Evolutionary conservation across 208 protist species (phyloP).

Genomic region (Blechomonas ayalai): DNA sequence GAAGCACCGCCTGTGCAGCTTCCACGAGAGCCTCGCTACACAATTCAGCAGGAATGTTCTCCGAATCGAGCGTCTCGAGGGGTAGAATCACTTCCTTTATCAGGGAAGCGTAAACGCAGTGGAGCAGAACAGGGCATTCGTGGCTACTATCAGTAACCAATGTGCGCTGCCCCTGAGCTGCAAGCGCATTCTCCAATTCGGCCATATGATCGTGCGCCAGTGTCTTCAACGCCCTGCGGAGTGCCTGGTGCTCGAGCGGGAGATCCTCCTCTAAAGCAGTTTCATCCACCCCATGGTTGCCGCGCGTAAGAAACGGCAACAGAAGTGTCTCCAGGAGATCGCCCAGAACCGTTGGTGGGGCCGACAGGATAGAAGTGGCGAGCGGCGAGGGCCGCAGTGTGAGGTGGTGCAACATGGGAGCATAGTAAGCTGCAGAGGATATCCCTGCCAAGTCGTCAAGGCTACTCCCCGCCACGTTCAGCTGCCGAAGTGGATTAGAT

Average conservation of each 20-base stretch:
- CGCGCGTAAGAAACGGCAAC: not conserved
- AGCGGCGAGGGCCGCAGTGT: constrained; percentile 23
- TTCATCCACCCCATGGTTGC: not conserved
- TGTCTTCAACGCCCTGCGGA: constrained; percentile 4
- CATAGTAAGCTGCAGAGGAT: constrained; percentile 9
- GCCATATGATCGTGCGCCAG: constrained; percentile 10
- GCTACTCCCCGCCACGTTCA: not conserved
- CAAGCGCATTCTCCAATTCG: constrained; percentile 5
- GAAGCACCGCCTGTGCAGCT: constrained; percentile 16
- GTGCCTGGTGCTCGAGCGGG: not conserved
- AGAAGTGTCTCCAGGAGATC: constrained; percentile 13
- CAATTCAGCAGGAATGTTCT: constrained; percentile 6
- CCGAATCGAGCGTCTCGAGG: constrained; percentile 19
- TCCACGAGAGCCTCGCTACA: constrained; percentile 7
- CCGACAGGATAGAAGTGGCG: constrained; percentile 9
- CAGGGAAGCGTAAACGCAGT: constrained; percentile 31
- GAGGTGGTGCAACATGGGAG: constrained; percentile 9
- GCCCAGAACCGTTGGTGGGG: constrained; percentile 2
- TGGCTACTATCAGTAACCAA: not conserved
- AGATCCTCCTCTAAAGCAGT: not conserved
- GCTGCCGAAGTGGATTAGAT: no score
- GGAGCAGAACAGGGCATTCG: not conserved
- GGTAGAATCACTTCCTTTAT: constrained; percentile 32
- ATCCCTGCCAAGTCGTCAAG: constrained; percentile 13
- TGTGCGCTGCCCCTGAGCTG: not conserved